Evolutionary conservation across 495 filamentous ascomycete genomes (phyloP).

Genomic region (Aspergillus cavernicola): DNA sequence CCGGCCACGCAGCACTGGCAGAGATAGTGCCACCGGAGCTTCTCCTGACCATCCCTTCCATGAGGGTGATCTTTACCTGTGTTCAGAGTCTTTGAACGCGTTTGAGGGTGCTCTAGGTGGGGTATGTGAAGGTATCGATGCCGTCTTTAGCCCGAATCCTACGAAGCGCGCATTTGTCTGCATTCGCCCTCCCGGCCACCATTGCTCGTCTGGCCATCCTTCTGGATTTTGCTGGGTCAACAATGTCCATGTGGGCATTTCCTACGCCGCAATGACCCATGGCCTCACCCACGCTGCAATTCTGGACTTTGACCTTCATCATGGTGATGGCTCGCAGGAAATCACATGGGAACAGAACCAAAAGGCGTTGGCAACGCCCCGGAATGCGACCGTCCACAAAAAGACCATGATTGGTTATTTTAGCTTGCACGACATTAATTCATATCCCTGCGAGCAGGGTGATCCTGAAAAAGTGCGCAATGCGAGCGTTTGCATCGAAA

Average conservation of each 20-base stretch:
- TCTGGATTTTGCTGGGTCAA: constrained; percentile 99
- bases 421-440: constrained; percentile 96
- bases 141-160: constrained; percentile 61
- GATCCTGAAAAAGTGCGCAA: constrained; percentile 86
- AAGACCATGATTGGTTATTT: constrained; percentile 90
- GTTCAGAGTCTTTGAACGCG: constrained; percentile 76
- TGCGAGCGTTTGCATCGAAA: constrained; percentile 87
- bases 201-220: constrained; percentile 82
- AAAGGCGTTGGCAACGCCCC: constrained; percentile 50
- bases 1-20: constrained; percentile 50
- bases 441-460: constrained; percentile 87
- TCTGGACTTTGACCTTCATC: constrained; percentile 94
- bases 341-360: constrained; percentile 87
- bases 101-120: constrained; percentile 86
- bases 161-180: constrained; percentile 74
- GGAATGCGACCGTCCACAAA: constrained; percentile 66
- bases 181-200: constrained; percentile 85
- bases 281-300: constrained; percentile 93
- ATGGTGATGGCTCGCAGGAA: constrained; percentile 91
- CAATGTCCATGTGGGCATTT: constrained; percentile 95
- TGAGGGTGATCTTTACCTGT: constrained; percentile 85
- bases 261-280: constrained; percentile 75
- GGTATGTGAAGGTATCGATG: constrained; percentile 86
- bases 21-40: constrained; percentile 31
- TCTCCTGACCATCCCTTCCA: constrained; percentile 55